Conservation (phyloP, 495 filamentous ascomycete genomes). For the Cairneyella variabilis region DNA sequence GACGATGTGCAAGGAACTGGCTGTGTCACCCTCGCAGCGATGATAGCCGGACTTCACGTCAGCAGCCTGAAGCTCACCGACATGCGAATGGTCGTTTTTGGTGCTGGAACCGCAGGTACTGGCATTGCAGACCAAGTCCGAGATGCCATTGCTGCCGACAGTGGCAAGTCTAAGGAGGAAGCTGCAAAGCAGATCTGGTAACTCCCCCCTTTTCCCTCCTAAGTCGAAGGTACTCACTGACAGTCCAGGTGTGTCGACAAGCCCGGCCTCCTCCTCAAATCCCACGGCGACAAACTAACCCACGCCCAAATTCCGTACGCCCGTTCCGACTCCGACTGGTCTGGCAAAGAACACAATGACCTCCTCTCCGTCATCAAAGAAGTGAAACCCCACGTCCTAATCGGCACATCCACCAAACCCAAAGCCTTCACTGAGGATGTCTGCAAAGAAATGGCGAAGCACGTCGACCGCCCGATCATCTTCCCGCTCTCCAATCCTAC, state of each 20-base stretch:
- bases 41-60: constrained; percentile 69
- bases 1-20: constrained; percentile 92
- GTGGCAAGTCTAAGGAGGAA: constrained; percentile 64
- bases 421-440: constrained; percentile 74
- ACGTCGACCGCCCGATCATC: constrained; percentile 73
- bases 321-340: constrained; percentile 62
- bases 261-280: constrained; percentile 68
- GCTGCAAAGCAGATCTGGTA: constrained; percentile 80
- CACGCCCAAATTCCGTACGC: constrained; percentile 65
- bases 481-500: constrained; percentile 88
- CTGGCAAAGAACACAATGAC: constrained; percentile 45
- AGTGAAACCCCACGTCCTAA: constrained; percentile 75
- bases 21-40: constrained; percentile 78
- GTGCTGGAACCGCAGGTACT: constrained; percentile 80
- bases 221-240: not conserved
- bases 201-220: constrained; percentile 3
- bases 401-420: constrained; percentile 81
- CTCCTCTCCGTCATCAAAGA: constrained; percentile 64
- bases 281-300: constrained; percentile 55
- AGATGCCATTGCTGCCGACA: constrained; percentile 71
- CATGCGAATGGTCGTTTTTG: constrained; percentile 68
- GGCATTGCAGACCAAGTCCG: constrained; percentile 84
- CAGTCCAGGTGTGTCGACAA: constrained; percentile 74
- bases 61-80: constrained; percentile 63
- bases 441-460: constrained; percentile 73